A percentile compares a stretch with the other conserved stretches of the same genome.
Evolutionary conservation across 495 filamentous ascomycete genomes (phyloP).

Genomic region (Daldinia grandis): DNA sequence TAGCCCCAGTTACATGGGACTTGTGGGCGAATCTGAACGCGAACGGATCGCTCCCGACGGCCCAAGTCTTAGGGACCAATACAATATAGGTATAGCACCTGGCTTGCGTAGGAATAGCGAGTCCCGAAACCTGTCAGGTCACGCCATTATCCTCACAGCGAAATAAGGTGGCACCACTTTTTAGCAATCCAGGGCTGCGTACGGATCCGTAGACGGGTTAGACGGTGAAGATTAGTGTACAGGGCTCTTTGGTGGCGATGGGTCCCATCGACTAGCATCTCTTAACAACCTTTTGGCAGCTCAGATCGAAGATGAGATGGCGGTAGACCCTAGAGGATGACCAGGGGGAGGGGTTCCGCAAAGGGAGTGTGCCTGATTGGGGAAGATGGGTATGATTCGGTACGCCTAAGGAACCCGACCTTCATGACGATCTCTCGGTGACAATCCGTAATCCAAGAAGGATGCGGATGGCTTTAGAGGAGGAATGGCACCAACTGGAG

Average conservation of each 20-base stretch:
- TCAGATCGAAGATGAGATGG: constrained; percentile 46
- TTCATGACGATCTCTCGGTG: constrained; percentile 42
- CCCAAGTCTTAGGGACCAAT: constrained; percentile 37
- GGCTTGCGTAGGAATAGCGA: constrained; percentile 36
- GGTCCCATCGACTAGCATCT: constrained; percentile 42
- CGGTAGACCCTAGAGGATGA: constrained; percentile 35
- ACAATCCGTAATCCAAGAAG: constrained; percentile 27
- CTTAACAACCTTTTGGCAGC: constrained; percentile 43
- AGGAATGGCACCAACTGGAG: constrained; percentile 2
- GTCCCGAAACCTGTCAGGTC: constrained; percentile 45
- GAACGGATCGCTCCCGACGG: constrained; percentile 44
- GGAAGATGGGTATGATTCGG: constrained; percentile 41
- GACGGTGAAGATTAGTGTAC: constrained; percentile 36
- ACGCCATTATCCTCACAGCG: constrained; percentile 44
- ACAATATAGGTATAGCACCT: constrained; percentile 35
- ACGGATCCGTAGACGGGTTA: constrained; percentile 4
- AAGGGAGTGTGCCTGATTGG: constrained; percentile 40
- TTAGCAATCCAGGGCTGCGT: constrained; percentile 39
- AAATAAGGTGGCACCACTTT: constrained; percentile 46
- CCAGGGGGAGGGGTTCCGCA: constrained; percentile 31
- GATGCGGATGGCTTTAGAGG: constrained; percentile 2
- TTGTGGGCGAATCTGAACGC: constrained; percentile 44
- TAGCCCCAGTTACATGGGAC: constrained; percentile 39
- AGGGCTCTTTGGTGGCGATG: constrained; percentile 39
- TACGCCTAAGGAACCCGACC: constrained; percentile 32